Evolutionary conservation across 257 asterid genomes (phyloP).

Genomic region (Thymus quinquecostatus): DNA sequence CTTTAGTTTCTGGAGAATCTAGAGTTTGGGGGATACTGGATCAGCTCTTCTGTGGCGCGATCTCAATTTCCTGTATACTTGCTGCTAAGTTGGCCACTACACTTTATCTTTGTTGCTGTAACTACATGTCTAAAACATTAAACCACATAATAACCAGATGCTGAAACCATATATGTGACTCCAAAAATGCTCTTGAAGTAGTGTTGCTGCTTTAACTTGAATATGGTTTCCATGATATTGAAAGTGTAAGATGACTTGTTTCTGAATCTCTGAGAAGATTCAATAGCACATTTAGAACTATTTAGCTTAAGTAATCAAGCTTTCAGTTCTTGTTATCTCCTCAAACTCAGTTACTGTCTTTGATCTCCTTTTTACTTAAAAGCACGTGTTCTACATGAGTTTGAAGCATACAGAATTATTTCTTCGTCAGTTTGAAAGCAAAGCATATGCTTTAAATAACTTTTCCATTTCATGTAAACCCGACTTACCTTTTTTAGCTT

Average conservation of each 20-base stretch:
- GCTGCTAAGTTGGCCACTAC: neutral
- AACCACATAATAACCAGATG: neutral
- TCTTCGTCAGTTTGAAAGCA: conserved; percentile 15
- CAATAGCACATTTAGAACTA: conserved; percentile 8
- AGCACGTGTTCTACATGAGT: conserved; percentile 7
- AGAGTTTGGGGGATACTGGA: neutral
- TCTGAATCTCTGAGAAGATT: neutral
- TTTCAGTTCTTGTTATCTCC: conserved; percentile 19
- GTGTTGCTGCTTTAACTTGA: conserved; percentile 7
- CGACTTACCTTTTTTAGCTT: conserved; percentile 17
- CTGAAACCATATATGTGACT: conserved; percentile 1
- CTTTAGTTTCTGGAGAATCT: neutral
- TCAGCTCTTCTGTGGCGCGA: conserved; percentile 7
- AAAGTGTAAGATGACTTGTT: neutral
- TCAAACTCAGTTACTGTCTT: neutral
- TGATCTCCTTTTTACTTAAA: conserved; percentile 7
- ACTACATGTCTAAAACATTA: neutral
- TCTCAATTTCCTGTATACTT: conserved; percentile 12
- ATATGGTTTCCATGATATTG: neutral
- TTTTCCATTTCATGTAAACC: conserved; percentile 11
- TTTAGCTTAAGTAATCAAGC: conserved; percentile 2
- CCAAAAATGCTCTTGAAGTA: conserved; percentile 13
- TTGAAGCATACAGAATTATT: conserved; percentile 16
- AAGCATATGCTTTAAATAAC: conserved; percentile 1
- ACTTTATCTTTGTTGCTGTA: conserved; percentile 7